A percentile compares a stretch with the other conserved stretches of the same genome.
phyloP scores from a whole-genome alignment of 345 rosid genomes.

The Corchorus capsularis region DNA sequence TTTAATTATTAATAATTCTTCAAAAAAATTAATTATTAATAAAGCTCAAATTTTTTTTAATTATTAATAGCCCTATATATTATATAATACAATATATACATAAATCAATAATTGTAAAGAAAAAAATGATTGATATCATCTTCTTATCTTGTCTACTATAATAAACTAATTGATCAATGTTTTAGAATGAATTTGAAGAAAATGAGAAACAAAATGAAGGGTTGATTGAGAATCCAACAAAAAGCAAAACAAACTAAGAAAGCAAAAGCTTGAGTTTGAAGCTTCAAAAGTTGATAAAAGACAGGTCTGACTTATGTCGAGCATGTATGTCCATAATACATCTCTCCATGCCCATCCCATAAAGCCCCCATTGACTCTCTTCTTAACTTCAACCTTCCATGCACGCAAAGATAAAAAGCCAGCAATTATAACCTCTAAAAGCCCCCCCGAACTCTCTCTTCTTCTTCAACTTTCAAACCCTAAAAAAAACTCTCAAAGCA shows the following conservation, averaged over 20 bases:
- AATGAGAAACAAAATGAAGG: not conserved
- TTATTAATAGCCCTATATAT: too few relatives aligned
- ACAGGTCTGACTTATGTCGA: conserved; percentile 6
- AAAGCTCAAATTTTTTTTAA: too few relatives aligned
- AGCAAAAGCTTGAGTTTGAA: conserved; percentile 26
- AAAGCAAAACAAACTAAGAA: conserved; percentile 5
- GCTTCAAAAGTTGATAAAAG: conserved; percentile 18
- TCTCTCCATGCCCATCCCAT: not conserved
- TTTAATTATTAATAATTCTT: too few relatives aligned
- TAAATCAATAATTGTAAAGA: too few relatives aligned
- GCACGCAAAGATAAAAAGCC: conserved; percentile 13
- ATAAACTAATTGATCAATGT: not conserved
- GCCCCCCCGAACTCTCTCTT: conserved; percentile 14
- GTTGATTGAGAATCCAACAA: conserved; percentile 12
- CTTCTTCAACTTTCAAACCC: conserved; percentile 14
- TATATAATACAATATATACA: too few relatives aligned
- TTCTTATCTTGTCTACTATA: not conserved
- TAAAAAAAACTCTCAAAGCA: not conserved
- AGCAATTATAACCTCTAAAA: conserved; percentile 22
- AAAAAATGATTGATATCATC: not conserved
- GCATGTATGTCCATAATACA: not conserved
- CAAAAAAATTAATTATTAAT: too few relatives aligned
- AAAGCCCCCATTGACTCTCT: not conserved
- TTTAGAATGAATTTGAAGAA: not conserved
- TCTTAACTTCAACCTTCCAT: not conserved